Evolutionary conservation across 2,329 filamentous ascomycete genomes (phyloP).

Genomic region (Paraphaeosphaeria sporulosa): DNA sequence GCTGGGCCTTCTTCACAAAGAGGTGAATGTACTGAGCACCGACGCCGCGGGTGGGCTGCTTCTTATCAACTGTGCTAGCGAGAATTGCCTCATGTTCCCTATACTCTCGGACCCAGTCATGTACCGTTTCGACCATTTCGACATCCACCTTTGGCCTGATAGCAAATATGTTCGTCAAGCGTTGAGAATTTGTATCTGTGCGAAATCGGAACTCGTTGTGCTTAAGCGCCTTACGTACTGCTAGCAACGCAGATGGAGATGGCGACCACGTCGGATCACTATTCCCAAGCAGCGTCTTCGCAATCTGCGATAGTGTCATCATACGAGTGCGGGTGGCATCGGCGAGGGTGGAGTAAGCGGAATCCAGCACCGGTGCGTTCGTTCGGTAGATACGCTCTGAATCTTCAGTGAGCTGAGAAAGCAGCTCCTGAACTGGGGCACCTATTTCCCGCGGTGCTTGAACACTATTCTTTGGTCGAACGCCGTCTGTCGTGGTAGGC

Average conservation of each 20-base stretch:
- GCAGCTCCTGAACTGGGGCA: slow-evolving; percentile 52
- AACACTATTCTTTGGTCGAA: slow-evolving; percentile 40
- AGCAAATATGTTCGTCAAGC: slow-evolving; percentile 66
- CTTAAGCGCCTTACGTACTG: slow-evolving; percentile 71
- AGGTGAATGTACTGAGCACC: slow-evolving; percentile 41
- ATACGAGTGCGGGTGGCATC: slow-evolving; percentile 54
- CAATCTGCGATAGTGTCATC: slow-evolving; percentile 57
- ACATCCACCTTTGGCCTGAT: slow-evolving; percentile 66
- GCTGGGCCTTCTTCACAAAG: slow-evolving; percentile 53
- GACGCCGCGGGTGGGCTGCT: slow-evolving; percentile 6
- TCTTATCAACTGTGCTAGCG: slow-evolving; percentile 12
- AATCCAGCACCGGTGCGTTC: slow-evolving; percentile 57
- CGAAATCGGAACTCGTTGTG: slow-evolving; percentile 69
- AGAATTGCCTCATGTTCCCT: slow-evolving; percentile 55
- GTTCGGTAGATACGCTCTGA: slow-evolving; percentile 58
- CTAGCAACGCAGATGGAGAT: slow-evolving; percentile 64
- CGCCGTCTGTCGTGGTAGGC: slow-evolving; percentile 49
- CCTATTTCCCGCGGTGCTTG: slow-evolving; percentile 56
- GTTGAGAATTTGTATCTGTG: slow-evolving; percentile 59
- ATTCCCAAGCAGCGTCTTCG: slow-evolving; percentile 50
- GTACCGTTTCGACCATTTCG: slow-evolving; percentile 59
- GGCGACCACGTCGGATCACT: slow-evolving; percentile 37
- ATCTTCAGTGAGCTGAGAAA: slow-evolving; percentile 54
- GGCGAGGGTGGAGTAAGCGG: slow-evolving; percentile 57
- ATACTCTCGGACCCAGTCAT: slow-evolving; percentile 62